Conservation (phyloP, 106 monocot genomes). For the Iris macrosiphon region DNA sequence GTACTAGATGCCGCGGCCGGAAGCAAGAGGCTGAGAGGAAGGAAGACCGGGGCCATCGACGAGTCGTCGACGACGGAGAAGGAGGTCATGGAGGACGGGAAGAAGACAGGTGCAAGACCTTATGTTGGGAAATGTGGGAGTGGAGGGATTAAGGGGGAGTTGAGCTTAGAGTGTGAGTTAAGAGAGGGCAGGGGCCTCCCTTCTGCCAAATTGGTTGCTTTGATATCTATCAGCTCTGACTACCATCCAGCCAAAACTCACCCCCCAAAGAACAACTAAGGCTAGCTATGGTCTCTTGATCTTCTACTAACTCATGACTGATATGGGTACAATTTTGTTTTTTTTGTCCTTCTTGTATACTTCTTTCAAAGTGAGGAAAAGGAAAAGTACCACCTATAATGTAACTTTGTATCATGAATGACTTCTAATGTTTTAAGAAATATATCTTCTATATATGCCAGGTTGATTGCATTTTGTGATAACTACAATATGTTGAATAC, state of each 20-base stretch:
- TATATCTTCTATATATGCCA: not conserved
- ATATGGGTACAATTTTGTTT: not conserved
- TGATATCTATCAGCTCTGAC: conserved; percentile 30
- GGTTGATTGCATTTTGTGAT: too few species aligned
- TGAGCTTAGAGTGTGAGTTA: conserved; percentile 15
- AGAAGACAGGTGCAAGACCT: conserved; percentile 17
- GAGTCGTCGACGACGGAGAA: not conserved
- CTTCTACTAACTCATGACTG: conserved; percentile 2
- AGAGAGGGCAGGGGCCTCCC: conserved; percentile 4
- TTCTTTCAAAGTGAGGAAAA: not conserved
- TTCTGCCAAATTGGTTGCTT: conserved; percentile 12
- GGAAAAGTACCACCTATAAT: not conserved
- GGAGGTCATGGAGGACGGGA: not conserved
- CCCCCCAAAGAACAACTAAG: conserved; percentile 38
- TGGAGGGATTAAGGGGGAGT: conserved; percentile 3
- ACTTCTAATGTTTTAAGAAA: not conserved
- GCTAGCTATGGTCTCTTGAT: not conserved
- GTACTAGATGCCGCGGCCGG: not conserved
- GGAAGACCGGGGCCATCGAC: not conserved
- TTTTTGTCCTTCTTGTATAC: not conserved
- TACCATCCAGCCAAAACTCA: conserved; percentile 25
- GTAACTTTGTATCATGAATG: not conserved
- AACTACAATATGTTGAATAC: too few species aligned
- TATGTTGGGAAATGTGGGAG: conserved; percentile 14
- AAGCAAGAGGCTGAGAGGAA: not conserved